Conservation (phyloP, 1,139 yeast species). For the Kodamaea fungicola region DNA sequence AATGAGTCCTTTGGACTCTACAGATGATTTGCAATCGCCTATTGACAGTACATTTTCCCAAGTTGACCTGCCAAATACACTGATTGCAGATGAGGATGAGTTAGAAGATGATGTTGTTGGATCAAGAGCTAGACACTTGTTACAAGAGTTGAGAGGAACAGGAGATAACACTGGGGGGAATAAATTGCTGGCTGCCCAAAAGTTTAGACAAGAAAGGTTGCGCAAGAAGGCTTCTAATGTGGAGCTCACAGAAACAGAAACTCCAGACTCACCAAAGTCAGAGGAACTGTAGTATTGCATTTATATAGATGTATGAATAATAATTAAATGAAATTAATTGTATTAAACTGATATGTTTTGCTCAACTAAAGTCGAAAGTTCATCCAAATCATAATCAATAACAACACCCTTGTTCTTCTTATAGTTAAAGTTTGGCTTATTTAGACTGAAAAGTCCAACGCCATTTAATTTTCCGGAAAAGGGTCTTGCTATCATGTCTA, state of each 20-base stretch:
- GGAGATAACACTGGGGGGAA: slow-evolving; percentile 19
- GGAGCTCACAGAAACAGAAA: not conserved
- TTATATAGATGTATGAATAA: slow-evolving; percentile 1
- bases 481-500: slow-evolving; percentile 30
- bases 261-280: not conserved
- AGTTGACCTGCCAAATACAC: slow-evolving; percentile 2
- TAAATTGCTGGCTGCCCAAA: slow-evolving; percentile 31
- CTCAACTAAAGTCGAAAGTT: slow-evolving; percentile 14
- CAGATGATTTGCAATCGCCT: slow-evolving; percentile 1
- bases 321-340: not conserved
- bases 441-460: slow-evolving; percentile 35
- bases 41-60: slow-evolving; percentile 1
- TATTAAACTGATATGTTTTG: slow-evolving; percentile 10
- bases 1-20: slow-evolving; percentile 1
- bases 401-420: slow-evolving; percentile 24
- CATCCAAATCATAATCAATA: slow-evolving; percentile 38
- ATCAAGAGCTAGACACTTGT: slow-evolving; percentile 55
- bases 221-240: slow-evolving; percentile 15
- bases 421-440: slow-evolving; percentile 37
- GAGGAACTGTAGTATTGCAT: slow-evolving; percentile 1
- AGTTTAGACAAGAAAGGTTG: slow-evolving; percentile 35
- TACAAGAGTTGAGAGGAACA: slow-evolving; percentile 53
- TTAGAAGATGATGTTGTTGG: slow-evolving; percentile 43
- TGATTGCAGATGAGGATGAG: slow-evolving; percentile 3
- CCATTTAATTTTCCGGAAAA: slow-evolving; percentile 39